A percentile compares a stretch with the other conserved stretches of the same genome.
These are phyloP conservation scores for Mucuna pruriens DNA, from an alignment of 306 rosid species.

Conservation along the genomic window DNA sequence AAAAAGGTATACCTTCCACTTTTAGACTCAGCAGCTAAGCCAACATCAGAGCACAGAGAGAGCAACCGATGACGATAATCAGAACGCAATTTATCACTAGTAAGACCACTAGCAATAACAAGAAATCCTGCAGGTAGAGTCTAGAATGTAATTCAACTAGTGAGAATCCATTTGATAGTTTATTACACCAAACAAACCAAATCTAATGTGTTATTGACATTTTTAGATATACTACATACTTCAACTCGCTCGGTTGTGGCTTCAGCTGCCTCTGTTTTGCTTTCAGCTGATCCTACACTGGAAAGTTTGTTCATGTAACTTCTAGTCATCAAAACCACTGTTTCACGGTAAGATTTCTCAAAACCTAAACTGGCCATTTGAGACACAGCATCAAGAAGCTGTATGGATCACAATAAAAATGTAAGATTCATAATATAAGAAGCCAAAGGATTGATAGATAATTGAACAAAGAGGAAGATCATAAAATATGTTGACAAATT, in stretches of 20 bases:
- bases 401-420: slow-evolving; percentile 42
- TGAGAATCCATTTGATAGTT: slow-evolving; percentile 72
- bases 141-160: slow-evolving; percentile 92
- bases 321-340: slow-evolving; percentile 95
- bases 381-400: slow-evolving; percentile 97
- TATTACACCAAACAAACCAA: slow-evolving; percentile 50
- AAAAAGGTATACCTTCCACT: slow-evolving; percentile 80
- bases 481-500: slow-evolving; percentile 25
- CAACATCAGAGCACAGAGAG: slow-evolving; percentile 95
- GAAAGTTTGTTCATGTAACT: slow-evolving; percentile 93
- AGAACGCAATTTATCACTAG: slow-evolving; percentile 67
- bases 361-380: slow-evolving; percentile 98
- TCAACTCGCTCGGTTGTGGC: slow-evolving; percentile 95
- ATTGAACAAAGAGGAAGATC: slow-evolving; percentile 2
- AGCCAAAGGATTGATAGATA: slow-evolving; percentile 30
- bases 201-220: slow-evolving; percentile 34
- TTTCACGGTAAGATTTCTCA: slow-evolving; percentile 98
- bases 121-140: slow-evolving; percentile 98
- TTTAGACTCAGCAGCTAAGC: slow-evolving; percentile 98
- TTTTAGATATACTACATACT: slow-evolving; percentile 58
- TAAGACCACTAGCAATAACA: slow-evolving; percentile 82
- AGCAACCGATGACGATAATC: slow-evolving; percentile 94
- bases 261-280: slow-evolving; percentile 87
- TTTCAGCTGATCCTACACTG: slow-evolving; percentile 87
- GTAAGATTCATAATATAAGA: slow-evolving; percentile 28